Conservation (phyloP, 441 rosid genomes). For the Corymbia calophylla region DNA sequence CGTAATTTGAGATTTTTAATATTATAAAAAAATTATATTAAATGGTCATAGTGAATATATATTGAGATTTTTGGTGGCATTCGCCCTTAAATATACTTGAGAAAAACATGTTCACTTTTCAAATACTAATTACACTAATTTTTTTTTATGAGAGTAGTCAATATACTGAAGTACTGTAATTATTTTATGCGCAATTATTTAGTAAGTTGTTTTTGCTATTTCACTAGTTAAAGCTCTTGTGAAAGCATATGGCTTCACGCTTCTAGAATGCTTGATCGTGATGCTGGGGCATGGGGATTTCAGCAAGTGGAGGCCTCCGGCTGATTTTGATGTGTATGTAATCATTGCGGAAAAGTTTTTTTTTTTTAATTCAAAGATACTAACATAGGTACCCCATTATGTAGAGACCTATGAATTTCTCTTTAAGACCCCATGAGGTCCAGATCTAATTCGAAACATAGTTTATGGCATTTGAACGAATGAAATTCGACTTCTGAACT, state of each 20-base stretch:
- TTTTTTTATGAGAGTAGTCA: background rate
- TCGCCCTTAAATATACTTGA: background rate
- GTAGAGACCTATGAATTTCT: background rate
- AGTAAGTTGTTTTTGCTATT: background rate
- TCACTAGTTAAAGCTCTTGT: background rate
- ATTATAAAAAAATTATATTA: background rate
- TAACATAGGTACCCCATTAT: background rate
- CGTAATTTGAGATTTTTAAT: background rate
- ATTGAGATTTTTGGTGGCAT: background rate
- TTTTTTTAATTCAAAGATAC: too few species aligned
- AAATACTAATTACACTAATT: background rate
- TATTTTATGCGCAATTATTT: background rate
- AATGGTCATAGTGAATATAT: background rate
- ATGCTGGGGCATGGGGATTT: background rate
- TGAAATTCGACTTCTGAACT: background rate
- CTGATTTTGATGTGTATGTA: background rate
- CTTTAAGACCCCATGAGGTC: background rate
- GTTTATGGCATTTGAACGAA: too few species aligned
- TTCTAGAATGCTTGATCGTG: background rate
- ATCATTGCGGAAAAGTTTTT: background rate
- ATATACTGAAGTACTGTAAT: background rate
- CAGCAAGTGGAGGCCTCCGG: background rate
- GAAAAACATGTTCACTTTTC: background rate
- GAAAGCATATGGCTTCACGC: background rate
- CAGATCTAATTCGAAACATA: too few species aligned